A percentile compares a stretch with the other conserved stretches of the same genome.
phyloP scores from a whole-genome alignment of 495 filamentous ascomycete genomes.

The Penicillium daleae region DNA sequence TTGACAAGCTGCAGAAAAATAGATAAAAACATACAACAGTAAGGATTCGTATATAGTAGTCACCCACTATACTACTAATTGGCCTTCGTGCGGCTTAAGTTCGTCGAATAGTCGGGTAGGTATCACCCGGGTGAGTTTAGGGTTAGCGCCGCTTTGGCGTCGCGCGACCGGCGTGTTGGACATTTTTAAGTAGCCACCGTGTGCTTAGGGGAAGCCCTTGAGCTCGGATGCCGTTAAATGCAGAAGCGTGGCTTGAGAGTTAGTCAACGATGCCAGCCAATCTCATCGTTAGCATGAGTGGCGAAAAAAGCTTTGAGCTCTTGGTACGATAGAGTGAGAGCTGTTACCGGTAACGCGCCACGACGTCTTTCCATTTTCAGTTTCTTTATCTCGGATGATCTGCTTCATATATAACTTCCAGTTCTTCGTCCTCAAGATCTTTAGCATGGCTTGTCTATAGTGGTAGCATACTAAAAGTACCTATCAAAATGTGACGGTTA shows the following conservation, averaged over 20 bases:
- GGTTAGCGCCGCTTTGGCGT: too few species aligned
- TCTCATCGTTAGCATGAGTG: constrained; percentile 16
- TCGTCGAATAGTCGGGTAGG: too few species aligned
- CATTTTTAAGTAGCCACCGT: constrained; percentile 32
- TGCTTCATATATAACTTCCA: constrained; percentile 6
- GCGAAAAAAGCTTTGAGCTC: constrained; percentile 24
- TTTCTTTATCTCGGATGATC: constrained; percentile 13
- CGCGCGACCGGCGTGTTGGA: too few species aligned
- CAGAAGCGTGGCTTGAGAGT: constrained; percentile 29
- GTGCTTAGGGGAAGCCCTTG: constrained; percentile 31
- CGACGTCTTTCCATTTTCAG: constrained; percentile 22
- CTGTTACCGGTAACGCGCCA: constrained; percentile 22
- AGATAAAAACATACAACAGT: too few species aligned
- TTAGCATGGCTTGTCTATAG: constrained; percentile 14
- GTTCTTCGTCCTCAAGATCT: constrained; percentile 25
- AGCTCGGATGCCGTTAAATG: constrained; percentile 29
- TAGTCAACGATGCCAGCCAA: constrained; percentile 22
- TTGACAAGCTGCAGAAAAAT: too few species aligned
- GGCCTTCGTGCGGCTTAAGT: too few species aligned
- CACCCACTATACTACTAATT: too few species aligned
- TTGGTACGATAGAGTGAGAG: constrained; percentile 23
- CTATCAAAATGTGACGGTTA: too few species aligned
- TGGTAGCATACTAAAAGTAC: too few species aligned
- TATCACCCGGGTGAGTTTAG: too few species aligned
- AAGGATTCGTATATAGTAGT: too few species aligned